Percentiles rank a stretch among this genome's conserved stretches.
Evolutionary conservation across 352 stramenopile species (phyloP).

Genomic region (Phytophthora vignae): DNA sequence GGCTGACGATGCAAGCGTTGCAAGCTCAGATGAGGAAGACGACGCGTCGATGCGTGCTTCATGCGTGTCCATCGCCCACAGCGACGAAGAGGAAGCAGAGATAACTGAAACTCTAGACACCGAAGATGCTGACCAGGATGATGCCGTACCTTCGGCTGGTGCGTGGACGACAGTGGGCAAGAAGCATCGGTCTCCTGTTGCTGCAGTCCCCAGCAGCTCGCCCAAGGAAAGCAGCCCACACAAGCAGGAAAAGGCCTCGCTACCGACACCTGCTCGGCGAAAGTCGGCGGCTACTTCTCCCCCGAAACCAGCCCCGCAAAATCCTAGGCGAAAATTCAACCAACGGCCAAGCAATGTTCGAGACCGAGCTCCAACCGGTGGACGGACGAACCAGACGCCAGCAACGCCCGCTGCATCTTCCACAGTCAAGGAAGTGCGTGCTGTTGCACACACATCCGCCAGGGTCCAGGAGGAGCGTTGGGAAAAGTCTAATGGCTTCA

Average conservation of each 20-base stretch:
- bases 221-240: constrained; percentile 10
- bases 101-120: neutral
- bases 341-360: constrained; percentile 12
- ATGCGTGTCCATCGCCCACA: constrained; percentile 17
- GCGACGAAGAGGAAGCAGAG: constrained; percentile 27
- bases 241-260: constrained; percentile 14
- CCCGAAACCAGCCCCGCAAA: constrained; percentile 8
- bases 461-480: constrained; percentile 24
- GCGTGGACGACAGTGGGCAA: constrained; percentile 82
- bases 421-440: neutral
- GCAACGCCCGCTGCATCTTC: neutral
- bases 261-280: constrained; percentile 2
- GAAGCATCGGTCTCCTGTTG: constrained; percentile 52
- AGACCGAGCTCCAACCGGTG: constrained; percentile 13
- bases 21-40: constrained; percentile 36
- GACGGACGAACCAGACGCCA: neutral
- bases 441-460: constrained; percentile 6
- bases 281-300: constrained; percentile 19
- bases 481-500: constrained; percentile 22
- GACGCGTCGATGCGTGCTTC: constrained; percentile 19
- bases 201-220: constrained; percentile 14
- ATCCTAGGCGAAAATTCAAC: constrained; percentile 26
- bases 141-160: constrained; percentile 26
- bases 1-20: constrained; percentile 25
- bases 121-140: constrained; percentile 2